Percentiles rank a stretch among this genome's conserved stretches.
Conservation (phyloP, 805 yeast genomes). For the Metschnikowia reukaufii region DNA sequence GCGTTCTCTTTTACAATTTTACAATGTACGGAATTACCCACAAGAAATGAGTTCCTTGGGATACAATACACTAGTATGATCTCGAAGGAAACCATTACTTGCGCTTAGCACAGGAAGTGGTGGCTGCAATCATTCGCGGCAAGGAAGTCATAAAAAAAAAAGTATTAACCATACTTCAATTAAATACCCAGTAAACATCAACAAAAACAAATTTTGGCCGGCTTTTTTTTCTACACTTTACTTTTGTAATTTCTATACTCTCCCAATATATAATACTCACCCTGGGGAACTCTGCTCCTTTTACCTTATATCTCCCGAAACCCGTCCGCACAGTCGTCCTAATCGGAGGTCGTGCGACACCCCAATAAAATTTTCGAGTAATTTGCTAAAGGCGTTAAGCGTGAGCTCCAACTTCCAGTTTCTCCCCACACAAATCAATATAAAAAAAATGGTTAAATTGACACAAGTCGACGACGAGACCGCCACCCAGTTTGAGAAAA, state of each 20-base stretch:
- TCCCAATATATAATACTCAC: too few species aligned
- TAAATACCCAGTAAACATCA: too few species aligned
- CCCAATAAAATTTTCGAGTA: conserved; percentile 22
- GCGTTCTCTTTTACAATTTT: conserved; percentile 74
- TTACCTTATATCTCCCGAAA: too few species aligned
- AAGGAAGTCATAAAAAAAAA: too few species aligned
- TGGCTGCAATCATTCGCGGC: neutral
- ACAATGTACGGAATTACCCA: conserved; percentile 62
- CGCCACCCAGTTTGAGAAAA: conserved; percentile 37
- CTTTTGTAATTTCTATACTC: too few species aligned
- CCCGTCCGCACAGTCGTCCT: neutral
- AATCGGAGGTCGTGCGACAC: conserved; percentile 20
- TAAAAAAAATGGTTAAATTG: conserved; percentile 63
- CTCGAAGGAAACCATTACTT: too few species aligned
- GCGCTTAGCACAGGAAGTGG: neutral
- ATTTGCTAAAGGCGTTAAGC: conserved; percentile 10
- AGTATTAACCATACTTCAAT: too few species aligned
- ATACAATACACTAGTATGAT: conserved; percentile 26
- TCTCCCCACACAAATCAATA: neutral
- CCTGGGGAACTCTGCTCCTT: too few species aligned
- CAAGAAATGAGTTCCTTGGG: conserved; percentile 56
- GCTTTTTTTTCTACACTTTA: too few species aligned
- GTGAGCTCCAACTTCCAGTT: too few species aligned
- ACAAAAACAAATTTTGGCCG: too few species aligned
- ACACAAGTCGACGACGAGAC: conserved; percentile 68